Evolutionary conservation across 1,139 yeast genomes (phyloP), one percentile per base, ranked within the genome.

Genomic region (Tardiomyces digboiensis): DNA sequence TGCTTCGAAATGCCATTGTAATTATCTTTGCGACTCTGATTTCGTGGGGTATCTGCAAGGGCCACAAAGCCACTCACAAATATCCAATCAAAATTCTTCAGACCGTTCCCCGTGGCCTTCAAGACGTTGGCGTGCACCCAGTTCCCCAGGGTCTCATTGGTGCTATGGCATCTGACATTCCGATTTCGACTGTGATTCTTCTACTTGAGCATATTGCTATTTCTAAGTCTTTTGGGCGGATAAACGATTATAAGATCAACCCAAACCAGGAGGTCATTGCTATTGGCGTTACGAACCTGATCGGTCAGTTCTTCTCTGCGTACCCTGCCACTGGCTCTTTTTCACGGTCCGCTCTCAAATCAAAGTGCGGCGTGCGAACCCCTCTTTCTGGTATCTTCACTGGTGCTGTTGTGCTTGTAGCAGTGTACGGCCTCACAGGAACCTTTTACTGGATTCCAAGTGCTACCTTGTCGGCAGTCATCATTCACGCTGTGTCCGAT

Each of bases 271-370:
- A 89, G 63, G 75, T 89, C 49, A 77, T 89, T 60, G 97, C 97
- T 37, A 89, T 89, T 65, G 97, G 97, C 60, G 84, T 84, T 40
- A 83, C 91, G 46, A 89, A 89, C 66, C 71, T 88, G 61, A 74
- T 89, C 55, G 97, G 97, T 54, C 85, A 95, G 21, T 86, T 88
- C 60, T 89, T 89, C 73, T 74, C 78, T 57, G 96, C 97, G 8
- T 89, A 89, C 62, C 97, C 97, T 14, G 89, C 96, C 10, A 89
- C 97, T 10, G 97, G 97, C 44, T 89, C 97, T 1, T 89, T 89
- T 65, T 85, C 95, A 19, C 80, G 97, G 70, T 83, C 96, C 41
- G 97, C 97, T 12, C 74, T 89, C 58, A 88, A 89, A 66, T 84
- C 95, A 45, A 89, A 88, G 66, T 88, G 96, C 74, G 95, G 95